phyloP scores from a whole-genome alignment of 768 basidiomycete genomes.

The Leccinum imitatum region DNA sequence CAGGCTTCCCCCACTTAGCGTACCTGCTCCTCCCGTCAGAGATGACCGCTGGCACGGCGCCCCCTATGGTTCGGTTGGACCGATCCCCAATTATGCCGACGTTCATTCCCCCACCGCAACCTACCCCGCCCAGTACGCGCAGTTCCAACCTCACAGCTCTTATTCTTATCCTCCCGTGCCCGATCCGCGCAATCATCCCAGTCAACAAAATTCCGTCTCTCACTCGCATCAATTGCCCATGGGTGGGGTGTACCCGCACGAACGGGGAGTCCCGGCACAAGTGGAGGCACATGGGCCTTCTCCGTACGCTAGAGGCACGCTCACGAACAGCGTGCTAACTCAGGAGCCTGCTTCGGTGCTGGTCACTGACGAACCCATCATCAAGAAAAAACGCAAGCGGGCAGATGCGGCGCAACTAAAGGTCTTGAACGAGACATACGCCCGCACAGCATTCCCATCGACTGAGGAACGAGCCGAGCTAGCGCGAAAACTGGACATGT shows the following conservation, averaged over 20 bases:
- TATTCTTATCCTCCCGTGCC: slow-evolving; percentile 36
- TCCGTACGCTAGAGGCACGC: slow-evolving; percentile 49
- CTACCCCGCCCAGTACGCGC: slow-evolving; percentile 55
- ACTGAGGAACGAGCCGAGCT: slow-evolving; percentile 81
- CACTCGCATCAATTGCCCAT: slow-evolving; percentile 32
- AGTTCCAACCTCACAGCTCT: slow-evolving; percentile 40
- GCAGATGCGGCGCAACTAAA: slow-evolving; percentile 79
- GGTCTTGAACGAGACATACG: slow-evolving; percentile 77
- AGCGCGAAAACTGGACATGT: slow-evolving; percentile 79
- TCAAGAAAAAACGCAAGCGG: slow-evolving; percentile 88
- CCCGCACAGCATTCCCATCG: slow-evolving; percentile 81
- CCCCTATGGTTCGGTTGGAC: slow-evolving; percentile 37
- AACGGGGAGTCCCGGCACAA: slow-evolving; percentile 41
- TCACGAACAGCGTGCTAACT: slow-evolving; percentile 33
- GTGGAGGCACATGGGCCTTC: slow-evolving; percentile 40
- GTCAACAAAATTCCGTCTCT: slow-evolving; percentile 26
- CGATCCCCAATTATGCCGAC: slow-evolving; percentile 37
- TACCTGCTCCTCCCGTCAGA: slow-evolving; percentile 42
- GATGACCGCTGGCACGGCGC: slow-evolving; percentile 50
- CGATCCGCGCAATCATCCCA: slow-evolving; percentile 35
- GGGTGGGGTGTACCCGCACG: slow-evolving; percentile 26
- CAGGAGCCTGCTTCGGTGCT: slow-evolving; percentile 35
- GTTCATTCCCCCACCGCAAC: slow-evolving; percentile 67
- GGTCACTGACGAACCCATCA: slow-evolving; percentile 60
- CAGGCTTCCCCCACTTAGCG: slow-evolving; percentile 55